phyloP scores from a whole-genome alignment of 345 rosid genomes.

The Litchi chinensis region DNA sequence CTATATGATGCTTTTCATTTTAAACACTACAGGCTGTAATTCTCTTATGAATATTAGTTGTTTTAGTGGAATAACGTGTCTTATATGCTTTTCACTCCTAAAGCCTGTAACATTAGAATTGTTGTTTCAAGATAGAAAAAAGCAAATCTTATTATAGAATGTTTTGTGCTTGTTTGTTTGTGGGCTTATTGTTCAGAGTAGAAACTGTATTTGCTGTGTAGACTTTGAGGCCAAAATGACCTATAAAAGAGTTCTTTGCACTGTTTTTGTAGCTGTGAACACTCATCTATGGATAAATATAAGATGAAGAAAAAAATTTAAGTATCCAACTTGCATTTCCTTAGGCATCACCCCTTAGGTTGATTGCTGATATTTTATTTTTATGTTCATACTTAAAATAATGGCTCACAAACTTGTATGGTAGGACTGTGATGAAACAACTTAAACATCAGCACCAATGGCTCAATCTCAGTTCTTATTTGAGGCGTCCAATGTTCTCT shows the following conservation, averaged over 20 bases:
- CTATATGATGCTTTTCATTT: background rate
- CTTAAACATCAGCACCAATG: background rate
- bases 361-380: background rate
- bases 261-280: background rate
- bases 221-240: background rate
- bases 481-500: background rate
- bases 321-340: background rate
- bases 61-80: background rate
- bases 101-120: background rate
- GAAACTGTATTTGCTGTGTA: background rate
- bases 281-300: background rate
- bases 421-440: too few relatives aligned
- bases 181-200: background rate
- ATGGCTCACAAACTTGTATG: background rate
- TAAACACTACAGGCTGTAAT: background rate
- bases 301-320: background rate
- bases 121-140: background rate
- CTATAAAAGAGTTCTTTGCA: background rate
- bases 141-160: background rate
- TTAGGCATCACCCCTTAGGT: background rate
- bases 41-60: background rate
- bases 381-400: background rate
- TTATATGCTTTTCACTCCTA: background rate
- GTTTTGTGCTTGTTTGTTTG: background rate
- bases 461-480: background rate